Evolutionary conservation across 352 stramenopile genomes (phyloP), one percentile per base, ranked within the genome.

Genomic region (Phytophthora pinifolia): DNA sequence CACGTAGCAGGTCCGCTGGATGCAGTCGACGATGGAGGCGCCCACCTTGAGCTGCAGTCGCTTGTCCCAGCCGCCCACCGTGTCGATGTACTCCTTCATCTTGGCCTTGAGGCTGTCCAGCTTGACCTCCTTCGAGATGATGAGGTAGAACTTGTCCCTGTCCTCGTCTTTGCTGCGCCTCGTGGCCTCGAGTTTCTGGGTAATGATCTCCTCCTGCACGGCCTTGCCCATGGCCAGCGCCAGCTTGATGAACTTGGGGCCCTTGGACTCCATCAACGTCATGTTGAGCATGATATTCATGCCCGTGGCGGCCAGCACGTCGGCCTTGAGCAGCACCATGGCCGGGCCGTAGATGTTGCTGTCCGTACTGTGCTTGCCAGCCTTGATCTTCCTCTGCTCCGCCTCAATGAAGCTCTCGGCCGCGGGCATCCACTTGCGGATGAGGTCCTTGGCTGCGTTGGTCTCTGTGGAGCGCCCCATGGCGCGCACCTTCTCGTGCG

Each of bases 31-130:
- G 12, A 96, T 44, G 1, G 79, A 80, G 0, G 83, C 82, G n/a
- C 86, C 86, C 15, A 98, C 74, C 63, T 98, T 97, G 29, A 96
- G 74, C 59, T 96, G 90, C 9, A 95, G 63, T 9, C 83, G 72
- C 51, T 90, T 92, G 51, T 92, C 75, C 94, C 92, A 98, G 10
- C 74, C 72, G 13, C 84, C 86, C 7, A 88, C 78, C 6, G 62
- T 77, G n/a, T 94, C 74, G 45, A 89, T 64, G 35, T 92, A 82
- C 17, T 82, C 54, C 29, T 70, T 68, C 36, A 92, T 83, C 42
- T 77, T 72, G 3, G 9, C 34, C 49, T 71, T 71, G 18, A 74
- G 45, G 15, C 67, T 73, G 1, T 72, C 59, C 13, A 59, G 65
- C 33, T 70, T 70, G n/a, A 82, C 59, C 1, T 49, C 53, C 31